Evolutionary conservation across 305 asterid species (phyloP).

Genomic region (Ilex paraguariensis): DNA sequence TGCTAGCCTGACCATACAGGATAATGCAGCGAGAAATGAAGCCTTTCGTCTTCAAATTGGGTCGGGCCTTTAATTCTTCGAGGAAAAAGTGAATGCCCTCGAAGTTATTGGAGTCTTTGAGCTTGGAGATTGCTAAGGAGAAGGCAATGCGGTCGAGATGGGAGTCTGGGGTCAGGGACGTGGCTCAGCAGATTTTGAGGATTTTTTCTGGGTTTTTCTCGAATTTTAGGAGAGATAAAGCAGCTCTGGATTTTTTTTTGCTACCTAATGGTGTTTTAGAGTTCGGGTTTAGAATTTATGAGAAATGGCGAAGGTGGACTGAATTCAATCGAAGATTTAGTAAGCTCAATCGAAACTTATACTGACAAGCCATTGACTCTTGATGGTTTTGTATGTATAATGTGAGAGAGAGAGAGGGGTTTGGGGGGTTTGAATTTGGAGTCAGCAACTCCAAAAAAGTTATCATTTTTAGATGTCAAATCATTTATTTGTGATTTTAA

Average conservation of each 20-base stretch:
- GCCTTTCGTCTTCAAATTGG: too few species aligned
- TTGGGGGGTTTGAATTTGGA: background rate
- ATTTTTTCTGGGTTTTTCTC: constrained; percentile 78
- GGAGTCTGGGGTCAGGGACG: constrained; percentile 58
- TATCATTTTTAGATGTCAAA: too few species aligned
- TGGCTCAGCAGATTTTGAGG: constrained; percentile 69
- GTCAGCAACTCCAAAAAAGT: too few species aligned
- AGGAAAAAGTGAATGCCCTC: too few species aligned
- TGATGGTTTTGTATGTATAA: background rate
- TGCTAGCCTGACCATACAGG: too few species aligned
- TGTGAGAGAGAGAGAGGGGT: background rate
- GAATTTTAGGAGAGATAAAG: constrained; percentile 53
- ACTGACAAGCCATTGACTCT: background rate
- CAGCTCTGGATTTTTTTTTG: constrained; percentile 56
- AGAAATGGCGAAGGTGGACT: constrained; percentile 22
- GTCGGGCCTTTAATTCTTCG: too few species aligned
- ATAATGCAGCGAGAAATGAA: too few species aligned
- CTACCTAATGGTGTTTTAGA: constrained; percentile 45
- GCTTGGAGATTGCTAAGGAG: constrained; percentile 51
- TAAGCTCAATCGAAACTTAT: background rate
- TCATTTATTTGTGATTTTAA: too few species aligned
- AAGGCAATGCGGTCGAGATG: constrained; percentile 66
- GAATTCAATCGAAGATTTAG: too few species aligned
- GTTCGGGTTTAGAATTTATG: constrained; percentile 64
- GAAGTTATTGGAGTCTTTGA: too few species aligned